Evolutionary conservation across 78 protist genomes (phyloP), one percentile per base, ranked within the genome.

Genomic region (Tieghemostelium lacteum): DNA sequence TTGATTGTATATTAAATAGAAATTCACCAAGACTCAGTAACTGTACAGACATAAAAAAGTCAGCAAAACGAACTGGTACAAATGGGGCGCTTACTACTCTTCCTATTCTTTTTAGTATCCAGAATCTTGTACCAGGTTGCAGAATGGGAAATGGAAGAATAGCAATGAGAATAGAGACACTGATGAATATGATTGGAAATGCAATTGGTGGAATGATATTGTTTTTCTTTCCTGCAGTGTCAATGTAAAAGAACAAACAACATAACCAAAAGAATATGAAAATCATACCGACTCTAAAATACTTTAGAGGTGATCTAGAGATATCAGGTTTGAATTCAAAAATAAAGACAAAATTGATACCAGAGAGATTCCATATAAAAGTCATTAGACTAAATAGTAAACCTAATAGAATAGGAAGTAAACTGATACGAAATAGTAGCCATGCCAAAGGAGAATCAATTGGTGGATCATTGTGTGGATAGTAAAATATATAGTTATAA

Each of bases 11-110:
- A 33, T 83, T 83, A 61, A 83, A 83, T 17, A 83, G 36, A 31
- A 83, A 83, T 22, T 83, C 91, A 20, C 72, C 76, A 3, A 83
- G 34, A 31, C 65, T 69, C 16, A 83, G 16, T 24, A 83, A 42
- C 60, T 83, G 91, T 58, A 83, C 63, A 58, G 64, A 40, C 91
- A 83, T 83, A 64, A 83, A 83, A 28, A 83, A 83, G 42, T 83
- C 91, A 10, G 76, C 36, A n/a, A 83, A 83, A 17, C 52, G 31
- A 1, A 83, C 91, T 36, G 71, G 91, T 24, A 83, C 91, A 37
- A 37, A 83, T 39, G 91, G 91, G 7, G 91, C 91, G 3, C 70
- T n/a, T 3, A 83, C 40, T 10, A 83, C 91, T 26, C 26, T 83
- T n/a, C 58, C 73, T 24, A 83, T 58, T 52, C 54, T 83, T 24